These are phyloP conservation scores for Psilocybe azurescens DNA, from an alignment of 768 basidiomycete genomes.

Conservation along the genomic window DNA sequence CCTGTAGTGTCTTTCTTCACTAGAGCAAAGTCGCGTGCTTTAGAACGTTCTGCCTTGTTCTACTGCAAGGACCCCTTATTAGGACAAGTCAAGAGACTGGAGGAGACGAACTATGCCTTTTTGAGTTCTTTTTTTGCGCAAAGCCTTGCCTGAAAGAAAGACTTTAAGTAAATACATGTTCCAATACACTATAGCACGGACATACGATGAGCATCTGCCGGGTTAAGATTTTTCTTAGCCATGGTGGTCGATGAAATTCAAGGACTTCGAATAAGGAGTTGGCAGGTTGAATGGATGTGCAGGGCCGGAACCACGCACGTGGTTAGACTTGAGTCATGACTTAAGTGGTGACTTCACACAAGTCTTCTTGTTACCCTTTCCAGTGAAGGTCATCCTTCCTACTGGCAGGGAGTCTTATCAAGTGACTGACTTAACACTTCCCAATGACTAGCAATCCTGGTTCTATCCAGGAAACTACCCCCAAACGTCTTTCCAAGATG, in stretches of 20 bases:
- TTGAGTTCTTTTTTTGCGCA: conserved; percentile 94
- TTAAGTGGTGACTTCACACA: conserved; percentile 21
- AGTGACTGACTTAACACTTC: conserved; percentile 9
- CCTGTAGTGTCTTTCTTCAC: conserved; percentile 95
- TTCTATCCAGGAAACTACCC: conserved; percentile 40
- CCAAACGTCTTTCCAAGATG: conserved; percentile 74
- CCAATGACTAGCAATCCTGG: conserved; percentile 43
- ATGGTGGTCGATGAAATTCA: conserved; percentile 41
- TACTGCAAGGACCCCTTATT: conserved; percentile 53
- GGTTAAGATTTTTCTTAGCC: conserved; percentile 90
- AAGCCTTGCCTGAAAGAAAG: conserved; percentile 77
- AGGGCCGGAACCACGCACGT: conserved; percentile 36
- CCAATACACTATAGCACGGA: conserved; percentile 22
- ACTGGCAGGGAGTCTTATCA: conserved; percentile 50
- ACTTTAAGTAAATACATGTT: conserved; percentile 3
- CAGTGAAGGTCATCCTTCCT: conserved; percentile 47
- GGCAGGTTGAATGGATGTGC: not conserved
- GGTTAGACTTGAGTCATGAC: conserved; percentile 45
- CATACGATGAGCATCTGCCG: conserved; percentile 92
- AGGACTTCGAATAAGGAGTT: not conserved
- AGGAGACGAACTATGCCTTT: conserved; percentile 59
- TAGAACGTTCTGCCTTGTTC: conserved; percentile 88
- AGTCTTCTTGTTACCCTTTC: conserved; percentile 26
- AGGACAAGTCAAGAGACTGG: conserved; percentile 11
- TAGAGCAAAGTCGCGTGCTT: conserved; percentile 85